Evolutionary conservation across 352 stramenopile genomes (phyloP).

Genomic region (Pythium dissimile): DNA sequence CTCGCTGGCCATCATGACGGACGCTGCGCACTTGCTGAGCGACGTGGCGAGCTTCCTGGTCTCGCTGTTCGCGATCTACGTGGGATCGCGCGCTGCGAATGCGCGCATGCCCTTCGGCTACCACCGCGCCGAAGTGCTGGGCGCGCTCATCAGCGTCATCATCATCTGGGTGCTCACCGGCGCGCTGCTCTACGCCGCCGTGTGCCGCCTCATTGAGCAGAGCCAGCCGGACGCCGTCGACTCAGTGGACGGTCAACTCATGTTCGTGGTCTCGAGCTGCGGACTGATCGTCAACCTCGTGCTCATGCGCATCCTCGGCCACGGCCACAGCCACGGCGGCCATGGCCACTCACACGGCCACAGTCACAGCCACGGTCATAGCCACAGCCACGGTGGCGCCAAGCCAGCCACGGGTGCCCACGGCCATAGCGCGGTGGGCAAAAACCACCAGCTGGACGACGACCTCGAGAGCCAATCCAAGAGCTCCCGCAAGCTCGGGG

Average conservation of each 20-base stretch:
- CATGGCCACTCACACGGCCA: conserved; percentile 55
- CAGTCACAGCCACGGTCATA: conserved; percentile 30
- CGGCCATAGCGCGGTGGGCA: conserved; percentile 11
- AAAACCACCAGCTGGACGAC: conserved; percentile 19
- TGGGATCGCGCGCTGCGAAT: conserved; percentile 48
- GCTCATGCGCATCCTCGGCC: conserved; percentile 90
- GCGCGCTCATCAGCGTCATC: conserved; percentile 92
- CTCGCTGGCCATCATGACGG: conserved; percentile 94
- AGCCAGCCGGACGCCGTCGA: conserved; percentile 34
- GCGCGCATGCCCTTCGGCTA: conserved; percentile 93
- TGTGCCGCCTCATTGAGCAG: conserved; percentile 74
- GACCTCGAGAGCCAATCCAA: conserved; percentile 24
- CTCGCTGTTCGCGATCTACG: conserved; percentile 80
- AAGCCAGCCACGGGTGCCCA: conserved; percentile 18
- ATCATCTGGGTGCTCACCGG: conserved; percentile 94
- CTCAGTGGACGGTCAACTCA: conserved; percentile 91
- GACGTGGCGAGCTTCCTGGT: conserved; percentile 80
- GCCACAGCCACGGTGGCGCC: conserved; percentile 27
- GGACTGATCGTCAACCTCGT: conserved; percentile 95
- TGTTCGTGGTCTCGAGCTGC: conserved; percentile 93
- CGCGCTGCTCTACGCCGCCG: conserved; percentile 88
- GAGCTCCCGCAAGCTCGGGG: conserved; percentile 4
- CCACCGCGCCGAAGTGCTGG: conserved; percentile 95
- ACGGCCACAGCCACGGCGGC: conserved; percentile 51
- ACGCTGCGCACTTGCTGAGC: conserved; percentile 77